These are phyloP conservation scores for Podaxis mareebaensis DNA, from an alignment of 768 basidiomycete species.

Conservation along the genomic window DNA sequence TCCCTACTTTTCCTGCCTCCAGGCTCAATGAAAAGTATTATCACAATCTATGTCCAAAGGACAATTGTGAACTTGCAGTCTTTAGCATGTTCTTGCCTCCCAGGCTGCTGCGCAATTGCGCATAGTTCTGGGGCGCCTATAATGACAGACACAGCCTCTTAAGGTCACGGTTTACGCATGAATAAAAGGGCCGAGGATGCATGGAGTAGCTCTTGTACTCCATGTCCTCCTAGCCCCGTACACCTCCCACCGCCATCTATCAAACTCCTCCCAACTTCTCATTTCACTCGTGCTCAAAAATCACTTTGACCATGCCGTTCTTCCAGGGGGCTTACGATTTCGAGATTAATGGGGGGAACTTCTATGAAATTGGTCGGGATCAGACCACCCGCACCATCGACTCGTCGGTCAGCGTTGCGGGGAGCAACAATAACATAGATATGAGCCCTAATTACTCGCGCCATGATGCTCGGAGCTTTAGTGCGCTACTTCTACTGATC, in stretches of 20 bases:
- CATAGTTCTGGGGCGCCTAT: background rate
- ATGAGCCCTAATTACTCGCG: background rate
- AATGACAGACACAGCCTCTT: constrained; percentile 3
- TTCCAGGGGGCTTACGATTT: constrained; percentile 11
- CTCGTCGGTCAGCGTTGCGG: background rate
- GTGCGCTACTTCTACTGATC: background rate
- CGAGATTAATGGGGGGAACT: constrained; percentile 7
- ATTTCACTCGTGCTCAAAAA: background rate
- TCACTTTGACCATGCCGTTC: constrained; percentile 5
- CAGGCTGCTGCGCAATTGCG: background rate
- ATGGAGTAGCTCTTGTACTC: background rate
- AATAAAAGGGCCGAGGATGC: background rate
- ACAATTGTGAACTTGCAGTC: background rate
- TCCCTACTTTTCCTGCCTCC: background rate
- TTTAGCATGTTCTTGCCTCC: background rate
- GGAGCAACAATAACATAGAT: background rate
- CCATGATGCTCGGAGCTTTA: background rate
- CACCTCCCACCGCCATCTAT: background rate
- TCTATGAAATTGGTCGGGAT: constrained; percentile 7
- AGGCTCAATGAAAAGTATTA: background rate
- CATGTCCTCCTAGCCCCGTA: background rate
- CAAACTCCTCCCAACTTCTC: background rate
- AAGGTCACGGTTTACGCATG: background rate
- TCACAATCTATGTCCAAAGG: background rate
- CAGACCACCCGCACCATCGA: background rate